Evolutionary conservation across 2,329 filamentous ascomycete species (phyloP), one percentile per base, ranked within the genome.

Genomic region (Akanthomyces dipterigenus): DNA sequence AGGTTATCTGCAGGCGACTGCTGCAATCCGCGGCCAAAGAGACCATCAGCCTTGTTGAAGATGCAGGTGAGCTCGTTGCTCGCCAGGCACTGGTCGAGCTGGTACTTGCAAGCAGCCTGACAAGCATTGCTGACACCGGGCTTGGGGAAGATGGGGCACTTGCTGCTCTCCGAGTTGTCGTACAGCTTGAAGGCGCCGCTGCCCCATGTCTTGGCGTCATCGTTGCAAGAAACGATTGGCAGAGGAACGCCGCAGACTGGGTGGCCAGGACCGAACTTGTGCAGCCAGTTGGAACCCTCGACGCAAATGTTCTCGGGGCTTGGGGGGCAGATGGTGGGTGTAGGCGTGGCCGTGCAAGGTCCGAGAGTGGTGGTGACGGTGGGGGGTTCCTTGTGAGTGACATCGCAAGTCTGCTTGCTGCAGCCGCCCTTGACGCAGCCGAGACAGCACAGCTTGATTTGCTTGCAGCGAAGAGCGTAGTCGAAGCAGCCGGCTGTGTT

Each of bases 51-150:
- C 34, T 61, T 55, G 31, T 61, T 20, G 53, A 61, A 56, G 14
- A 55, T 12, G 53, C 60, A 61, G 18, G 31, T 49, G 38, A 34
- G 45, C 12, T 40, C 28, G 43, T 42, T 34, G 43, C 53, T 36
- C 12, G 40, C 26, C 7, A 31, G 26, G n/a, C 60, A 61, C 38
- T 51, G 36, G 34, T 56, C 60, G 20, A 55, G 53, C 60, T 61
- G 60, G 26, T 61, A 38, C 53, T 61, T 45, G 60, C 60, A 61
- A 42, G 60, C 60, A 24, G 51, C 45, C 51, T 55, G 40, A 53
- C 60, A 61, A 38, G 53, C 60, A 45, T 61, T 61, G 60, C 24
- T 36, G 42, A 55, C 4, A 20, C 36, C n/a, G 11, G 42, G 43
- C 40, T 54, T 54, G 42, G 50, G 18, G 60, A 61, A 61, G 34